Conservation (phyloP, 108 stramenopile genomes). For the Pseudonitzschia delicatissima region DNA sequence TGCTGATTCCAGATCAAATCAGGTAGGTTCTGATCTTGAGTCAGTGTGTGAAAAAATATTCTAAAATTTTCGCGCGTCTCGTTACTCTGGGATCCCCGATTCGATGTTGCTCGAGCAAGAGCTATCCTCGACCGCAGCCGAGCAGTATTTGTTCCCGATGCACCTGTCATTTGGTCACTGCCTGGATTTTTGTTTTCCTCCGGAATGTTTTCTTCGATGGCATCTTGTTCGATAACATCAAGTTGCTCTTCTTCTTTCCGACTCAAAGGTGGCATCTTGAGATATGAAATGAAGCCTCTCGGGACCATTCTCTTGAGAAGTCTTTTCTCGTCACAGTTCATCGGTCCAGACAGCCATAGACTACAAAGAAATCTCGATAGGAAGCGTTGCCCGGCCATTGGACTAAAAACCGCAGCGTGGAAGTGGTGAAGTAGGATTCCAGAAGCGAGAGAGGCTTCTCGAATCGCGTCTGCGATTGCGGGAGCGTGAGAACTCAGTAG, state of each 20-base stretch:
- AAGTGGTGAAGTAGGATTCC: constrained; percentile 71
- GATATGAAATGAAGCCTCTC: constrained; percentile 61
- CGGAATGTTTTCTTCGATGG: constrained; percentile 34
- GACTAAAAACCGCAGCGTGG: constrained; percentile 73
- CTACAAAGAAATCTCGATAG: constrained; percentile 75
- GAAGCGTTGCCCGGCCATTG: constrained; percentile 64
- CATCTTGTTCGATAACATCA: constrained; percentile 64
- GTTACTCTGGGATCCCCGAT: constrained; percentile 9
- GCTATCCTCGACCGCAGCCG: constrained; percentile 53
- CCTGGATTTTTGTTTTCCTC: constrained; percentile 1
- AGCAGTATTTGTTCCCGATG: constrained; percentile 54
- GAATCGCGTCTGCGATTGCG: constrained; percentile 41
- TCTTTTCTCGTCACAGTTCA: constrained; percentile 60
- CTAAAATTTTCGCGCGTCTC: constrained; percentile 42
- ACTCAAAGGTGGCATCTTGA: constrained; percentile 68
- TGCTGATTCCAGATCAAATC: constrained; percentile 86
- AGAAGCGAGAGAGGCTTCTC: constrained; percentile 63
- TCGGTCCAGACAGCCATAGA: constrained; percentile 70
- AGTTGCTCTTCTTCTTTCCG: constrained; percentile 64
- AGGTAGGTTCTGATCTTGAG: constrained; percentile 66
- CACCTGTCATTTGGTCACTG: constrained; percentile 13
- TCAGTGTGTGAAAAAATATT: constrained; percentile 67
- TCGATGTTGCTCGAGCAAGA: constrained; percentile 23
- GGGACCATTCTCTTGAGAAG: constrained; percentile 68
- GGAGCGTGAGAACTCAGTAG: constrained; percentile 58